Evolutionary conservation across 176 grass and related monocot species (phyloP).

Genomic region (Eremochloa ophiuroides): DNA sequence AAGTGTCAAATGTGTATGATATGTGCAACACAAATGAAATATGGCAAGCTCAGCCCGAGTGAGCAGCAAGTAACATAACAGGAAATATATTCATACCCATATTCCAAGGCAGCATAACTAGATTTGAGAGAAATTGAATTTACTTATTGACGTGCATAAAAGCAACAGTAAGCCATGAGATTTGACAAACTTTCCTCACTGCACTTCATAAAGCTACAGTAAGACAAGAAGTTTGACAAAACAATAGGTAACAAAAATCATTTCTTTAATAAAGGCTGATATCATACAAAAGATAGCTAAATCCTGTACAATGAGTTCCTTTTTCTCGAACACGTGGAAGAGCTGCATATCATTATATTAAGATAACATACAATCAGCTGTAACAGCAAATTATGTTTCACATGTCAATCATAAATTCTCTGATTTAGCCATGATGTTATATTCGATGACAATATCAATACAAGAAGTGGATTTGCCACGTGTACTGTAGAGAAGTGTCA

Average conservation of each 20-base stretch:
- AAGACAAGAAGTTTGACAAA: background rate
- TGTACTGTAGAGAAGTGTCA: conserved; percentile 41
- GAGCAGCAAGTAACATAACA: background rate
- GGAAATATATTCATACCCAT: background rate
- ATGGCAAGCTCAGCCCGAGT: background rate
- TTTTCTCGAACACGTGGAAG: background rate
- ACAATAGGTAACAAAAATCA: background rate
- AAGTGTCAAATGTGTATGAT: background rate
- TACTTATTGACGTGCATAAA: no score
- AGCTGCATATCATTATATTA: background rate
- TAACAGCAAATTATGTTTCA: background rate
- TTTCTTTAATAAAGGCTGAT: background rate
- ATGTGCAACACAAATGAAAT: background rate
- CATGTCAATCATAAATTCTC: no score
- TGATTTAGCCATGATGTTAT: background rate
- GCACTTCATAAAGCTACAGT: background rate
- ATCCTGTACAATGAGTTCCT: background rate
- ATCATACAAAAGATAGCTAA: background rate
- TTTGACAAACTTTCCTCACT: background rate
- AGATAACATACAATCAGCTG: background rate
- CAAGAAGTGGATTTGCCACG: background rate
- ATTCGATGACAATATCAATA: background rate
- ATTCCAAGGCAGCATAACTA: background rate
- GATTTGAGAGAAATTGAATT: background rate
- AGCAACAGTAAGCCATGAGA: background rate